A percentile compares a stretch with the other conserved stretches of the same genome.
phyloP scores from a whole-genome alignment of 371 early-diverging fungal species.

The Nematocida displodere region DNA sequence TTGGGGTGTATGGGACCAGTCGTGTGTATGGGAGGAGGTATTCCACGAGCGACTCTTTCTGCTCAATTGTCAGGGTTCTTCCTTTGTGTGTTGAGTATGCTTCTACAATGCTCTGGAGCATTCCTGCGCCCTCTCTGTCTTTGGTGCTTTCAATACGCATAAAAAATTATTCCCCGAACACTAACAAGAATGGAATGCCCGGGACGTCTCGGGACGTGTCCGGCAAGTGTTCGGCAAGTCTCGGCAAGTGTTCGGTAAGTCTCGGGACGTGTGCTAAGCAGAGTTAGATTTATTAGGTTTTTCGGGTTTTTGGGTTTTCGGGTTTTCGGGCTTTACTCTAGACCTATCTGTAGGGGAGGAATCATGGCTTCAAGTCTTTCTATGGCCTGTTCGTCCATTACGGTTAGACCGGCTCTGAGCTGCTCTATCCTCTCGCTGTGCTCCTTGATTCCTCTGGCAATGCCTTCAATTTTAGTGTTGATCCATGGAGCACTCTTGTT shows the following conservation, averaged over 20 bases:
- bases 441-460: slow-evolving; percentile 5
- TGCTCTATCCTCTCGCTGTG: slow-evolving; percentile 14
- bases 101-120: background rate
- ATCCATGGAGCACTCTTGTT: slow-evolving; percentile 27
- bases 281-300: too few species aligned
- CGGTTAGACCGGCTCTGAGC: slow-evolving; percentile 5
- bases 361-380: slow-evolving; percentile 24
- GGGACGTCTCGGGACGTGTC: background rate
- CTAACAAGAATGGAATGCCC: background rate
- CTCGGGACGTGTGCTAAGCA: too few species aligned
- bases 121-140: background rate
- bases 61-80: background rate
- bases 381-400: background rate
- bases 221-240: background rate
- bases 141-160: slow-evolving; percentile 24
- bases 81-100: background rate
- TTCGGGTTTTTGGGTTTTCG: background rate
- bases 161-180: slow-evolving; percentile 11
- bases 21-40: slow-evolving; percentile 34
- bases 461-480: slow-evolving; percentile 16
- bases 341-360: slow-evolving; percentile 5
- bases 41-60: slow-evolving; percentile 4
- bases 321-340: slow-evolving; percentile 8
- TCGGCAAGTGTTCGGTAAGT: background rate
- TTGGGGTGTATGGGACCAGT: slow-evolving; percentile 15